A percentile compares a stretch with the other conserved stretches of the same genome.
Evolutionary conservation across 2,329 filamentous ascomycete species (phyloP).

Genomic region (Clarireedia sp.): DNA sequence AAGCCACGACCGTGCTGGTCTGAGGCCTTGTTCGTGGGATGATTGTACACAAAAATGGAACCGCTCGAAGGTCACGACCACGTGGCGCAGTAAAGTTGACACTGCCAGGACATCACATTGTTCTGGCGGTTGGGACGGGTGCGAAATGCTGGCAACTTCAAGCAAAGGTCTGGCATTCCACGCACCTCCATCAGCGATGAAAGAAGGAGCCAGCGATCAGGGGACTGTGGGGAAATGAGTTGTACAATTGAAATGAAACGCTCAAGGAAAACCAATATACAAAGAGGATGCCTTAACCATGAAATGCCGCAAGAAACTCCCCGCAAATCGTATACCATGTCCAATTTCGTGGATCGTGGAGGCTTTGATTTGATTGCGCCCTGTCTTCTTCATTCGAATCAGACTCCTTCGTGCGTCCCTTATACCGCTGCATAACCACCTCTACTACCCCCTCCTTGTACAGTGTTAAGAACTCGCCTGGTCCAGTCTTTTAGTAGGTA

Average conservation of each 20-base stretch:
- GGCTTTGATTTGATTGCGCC: not conserved
- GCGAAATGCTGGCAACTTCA: too few species aligned
- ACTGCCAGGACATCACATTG: too few species aligned
- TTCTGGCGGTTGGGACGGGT: too few species aligned
- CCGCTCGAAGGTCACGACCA: too few species aligned
- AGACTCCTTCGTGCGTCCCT: not conserved
- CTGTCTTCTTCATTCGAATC: not conserved
- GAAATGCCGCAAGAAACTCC: not conserved
- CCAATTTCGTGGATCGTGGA: not conserved
- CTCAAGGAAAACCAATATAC: not conserved
- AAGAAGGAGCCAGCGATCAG: not conserved
- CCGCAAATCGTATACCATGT: not conserved
- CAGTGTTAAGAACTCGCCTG: conserved; percentile 68
- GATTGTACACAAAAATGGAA: too few species aligned
- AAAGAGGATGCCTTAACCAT: not conserved
- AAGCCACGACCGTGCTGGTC: too few species aligned
- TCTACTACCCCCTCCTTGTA: conserved; percentile 75
- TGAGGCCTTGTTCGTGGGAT: too few species aligned
- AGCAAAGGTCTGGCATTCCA: not conserved
- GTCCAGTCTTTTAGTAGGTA: conserved; percentile 88
- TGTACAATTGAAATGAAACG: not conserved
- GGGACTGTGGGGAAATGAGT: not conserved
- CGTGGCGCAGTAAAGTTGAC: too few species aligned
- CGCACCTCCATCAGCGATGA: not conserved
- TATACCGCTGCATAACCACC: conserved; percentile 88